Conservation (phyloP, 768 basidiomycete species). For the Botryobasidium botryosum region DNA sequence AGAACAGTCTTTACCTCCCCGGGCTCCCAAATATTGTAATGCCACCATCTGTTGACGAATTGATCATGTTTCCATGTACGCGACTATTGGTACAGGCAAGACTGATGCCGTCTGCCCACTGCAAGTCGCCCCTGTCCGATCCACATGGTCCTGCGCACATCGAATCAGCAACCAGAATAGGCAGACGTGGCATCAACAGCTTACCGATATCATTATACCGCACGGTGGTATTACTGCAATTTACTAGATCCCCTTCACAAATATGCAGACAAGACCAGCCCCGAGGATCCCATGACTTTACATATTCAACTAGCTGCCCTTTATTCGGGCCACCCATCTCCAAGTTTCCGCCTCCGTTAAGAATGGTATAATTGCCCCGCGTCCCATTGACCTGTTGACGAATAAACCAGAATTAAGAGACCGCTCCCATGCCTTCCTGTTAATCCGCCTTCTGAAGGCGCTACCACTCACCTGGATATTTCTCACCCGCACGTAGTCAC, state of each 20-base stretch:
- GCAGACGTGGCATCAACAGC: background rate
- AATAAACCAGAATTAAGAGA: too few species aligned
- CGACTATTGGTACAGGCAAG: constrained; percentile 45
- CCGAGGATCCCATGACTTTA: constrained; percentile 58
- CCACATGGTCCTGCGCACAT: constrained; percentile 43
- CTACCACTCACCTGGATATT: too few species aligned
- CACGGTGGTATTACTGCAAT: constrained; percentile 44
- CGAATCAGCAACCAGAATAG: background rate
- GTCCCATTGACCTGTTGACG: constrained; percentile 56
- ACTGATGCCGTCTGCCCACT: constrained; percentile 78
- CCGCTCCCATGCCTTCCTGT: too few species aligned
- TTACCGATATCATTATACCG: constrained; percentile 64
- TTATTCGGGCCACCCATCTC: constrained; percentile 69
- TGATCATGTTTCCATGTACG: constrained; percentile 51
- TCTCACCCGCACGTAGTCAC: constrained; percentile 42
- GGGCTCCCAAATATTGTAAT: constrained; percentile 66
- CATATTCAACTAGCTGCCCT: constrained; percentile 59
- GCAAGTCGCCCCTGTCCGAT: constrained; percentile 22
- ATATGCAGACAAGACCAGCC: constrained; percentile 76
- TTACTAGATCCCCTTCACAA: constrained; percentile 45
- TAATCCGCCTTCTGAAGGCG: too few species aligned
- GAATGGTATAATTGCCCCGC: constrained; percentile 35
- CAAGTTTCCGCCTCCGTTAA: constrained; percentile 55
- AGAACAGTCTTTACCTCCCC: too few species aligned
- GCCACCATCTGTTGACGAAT: constrained; percentile 62